phyloP scores from a whole-genome alignment of 164 flowering plant species.

The Buxus sempervirens region DNA sequence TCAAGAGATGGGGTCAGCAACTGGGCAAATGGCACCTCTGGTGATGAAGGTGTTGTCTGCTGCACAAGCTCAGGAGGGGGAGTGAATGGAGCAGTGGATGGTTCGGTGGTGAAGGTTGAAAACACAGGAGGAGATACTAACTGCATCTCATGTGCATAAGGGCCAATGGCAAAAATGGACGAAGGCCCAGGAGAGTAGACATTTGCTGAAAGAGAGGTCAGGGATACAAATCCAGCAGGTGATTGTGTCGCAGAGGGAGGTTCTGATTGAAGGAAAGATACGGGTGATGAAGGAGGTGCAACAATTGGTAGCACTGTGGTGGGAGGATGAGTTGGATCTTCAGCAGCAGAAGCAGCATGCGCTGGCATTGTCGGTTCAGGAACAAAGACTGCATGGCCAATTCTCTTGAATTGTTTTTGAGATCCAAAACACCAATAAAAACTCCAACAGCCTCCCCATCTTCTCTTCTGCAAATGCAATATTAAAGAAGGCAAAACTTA shows the following conservation, averaged over 20 bases:
- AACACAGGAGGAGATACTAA: conserved; percentile 94
- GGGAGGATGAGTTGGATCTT: conserved; percentile 41
- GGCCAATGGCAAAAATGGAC: conserved; percentile 90
- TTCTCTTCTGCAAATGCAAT: conserved; percentile 58
- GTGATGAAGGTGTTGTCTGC: conserved; percentile 94
- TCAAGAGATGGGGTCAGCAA: conserved; percentile 49
- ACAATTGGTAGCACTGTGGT: conserved; percentile 49
- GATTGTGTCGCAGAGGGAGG: conserved; percentile 84
- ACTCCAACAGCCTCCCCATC: conserved; percentile 81
- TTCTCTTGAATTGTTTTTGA: conserved; percentile 51
- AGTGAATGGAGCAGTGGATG: conserved; percentile 95
- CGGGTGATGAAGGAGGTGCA: conserved; percentile 99
- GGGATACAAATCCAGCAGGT: conserved; percentile 56
- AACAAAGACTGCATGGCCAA: conserved; percentile 68
- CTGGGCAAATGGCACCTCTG: conserved; percentile 96
- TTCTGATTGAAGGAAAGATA: conserved; percentile 90
- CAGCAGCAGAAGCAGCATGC: conserved; percentile 29
- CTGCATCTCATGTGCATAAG: conserved; percentile 94
- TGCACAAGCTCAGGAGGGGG: conserved; percentile 94
- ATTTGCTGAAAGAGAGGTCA: conserved; percentile 50
- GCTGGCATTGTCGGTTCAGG: conserved; percentile 50
- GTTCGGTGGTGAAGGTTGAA: conserved; percentile 92
- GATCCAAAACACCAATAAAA: conserved; percentile 87
- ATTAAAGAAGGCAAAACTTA: too few species aligned
- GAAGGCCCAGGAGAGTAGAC: conserved; percentile 79